Conservation (phyloP, 2,329 filamentous ascomycete species). For the Sclerotinia nivalis region DNA sequence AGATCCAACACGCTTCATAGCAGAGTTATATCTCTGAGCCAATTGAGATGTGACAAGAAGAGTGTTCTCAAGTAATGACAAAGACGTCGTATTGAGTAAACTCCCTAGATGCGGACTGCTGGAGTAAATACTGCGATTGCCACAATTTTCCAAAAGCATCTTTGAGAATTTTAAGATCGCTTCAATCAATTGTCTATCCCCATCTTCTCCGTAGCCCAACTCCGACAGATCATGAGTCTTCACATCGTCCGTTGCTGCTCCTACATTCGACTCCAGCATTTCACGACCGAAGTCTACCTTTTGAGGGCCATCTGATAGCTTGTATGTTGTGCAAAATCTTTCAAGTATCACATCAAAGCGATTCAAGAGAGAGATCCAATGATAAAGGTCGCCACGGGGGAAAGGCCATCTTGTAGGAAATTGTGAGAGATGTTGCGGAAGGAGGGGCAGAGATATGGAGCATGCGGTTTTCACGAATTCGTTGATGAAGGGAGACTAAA, state of each 20-base stretch:
- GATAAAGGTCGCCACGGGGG: slow-evolving; percentile 91
- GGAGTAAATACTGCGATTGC: slow-evolving; percentile 92
- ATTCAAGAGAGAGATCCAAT: slow-evolving; percentile 95
- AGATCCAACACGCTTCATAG: slow-evolving; percentile 71
- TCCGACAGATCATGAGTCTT: slow-evolving; percentile 53
- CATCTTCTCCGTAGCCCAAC: slow-evolving; percentile 69
- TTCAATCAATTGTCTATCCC: slow-evolving; percentile 78
- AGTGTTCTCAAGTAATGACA: slow-evolving; percentile 74
- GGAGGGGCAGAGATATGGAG: slow-evolving; percentile 68
- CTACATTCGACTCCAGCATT: slow-evolving; percentile 53
- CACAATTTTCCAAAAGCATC: slow-evolving; percentile 88
- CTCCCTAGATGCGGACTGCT: slow-evolving; percentile 90
- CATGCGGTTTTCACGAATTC: slow-evolving; percentile 74
- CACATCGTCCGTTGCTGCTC: slow-evolving; percentile 50
- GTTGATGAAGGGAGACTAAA: slow-evolving; percentile 81
- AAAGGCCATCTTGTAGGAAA: slow-evolving; percentile 95
- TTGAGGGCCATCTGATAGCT: slow-evolving; percentile 78
- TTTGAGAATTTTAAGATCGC: slow-evolving; percentile 81
- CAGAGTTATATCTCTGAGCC: slow-evolving; percentile 89
- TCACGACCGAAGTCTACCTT: slow-evolving; percentile 69
- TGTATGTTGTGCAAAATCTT: slow-evolving; percentile 77
- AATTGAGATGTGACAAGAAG: slow-evolving; percentile 82
- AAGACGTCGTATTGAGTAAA: slow-evolving; percentile 82
- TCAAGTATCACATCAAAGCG: slow-evolving; percentile 90
- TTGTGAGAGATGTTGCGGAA: slow-evolving; percentile 72